Base-by-base conservation (phyloP, 495 filamentous ascomycete genomes). In the Xylaria nigripes region DNA sequence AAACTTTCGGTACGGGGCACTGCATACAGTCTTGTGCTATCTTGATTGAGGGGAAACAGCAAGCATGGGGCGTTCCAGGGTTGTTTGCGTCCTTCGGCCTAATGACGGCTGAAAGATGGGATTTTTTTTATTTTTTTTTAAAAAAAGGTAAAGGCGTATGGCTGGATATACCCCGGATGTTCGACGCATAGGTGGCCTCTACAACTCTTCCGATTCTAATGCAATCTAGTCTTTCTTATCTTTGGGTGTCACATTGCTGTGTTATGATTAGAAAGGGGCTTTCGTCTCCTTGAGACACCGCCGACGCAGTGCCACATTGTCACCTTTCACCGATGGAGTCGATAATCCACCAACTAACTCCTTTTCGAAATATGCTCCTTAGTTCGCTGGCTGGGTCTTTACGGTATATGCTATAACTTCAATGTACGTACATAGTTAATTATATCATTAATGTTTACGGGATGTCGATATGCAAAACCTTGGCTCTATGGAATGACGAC, bases 131-230 rank as follows among this genome's bases (percentile, higher is more conserved):
- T n/a, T n/a, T n/a, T n/a, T n/a, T n/a, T n/a, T n/a, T n/a, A n/a
- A n/a, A n/a, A n/a, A n/a, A n/a, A n/a, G 32, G 32, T 12, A 43
- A 54, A 46, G 51, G 51, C 34, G 51, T 34, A 48, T 38, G 18
- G 34, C 34, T 47, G 51, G 45, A 54, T 54, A 54, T 54, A 54
- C 51, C 51, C 51, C 51, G 32, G 19, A 30, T 25, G 25, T 29
- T 40, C 23, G 29, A 41, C 45, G 50, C 25, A 45, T 51, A 45
- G 38, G 25, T 16, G 38, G 21, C n/a, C 21, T 41, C 18, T 43
- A 21, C 32, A n/a, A 40, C n/a, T n/a, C n/a, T n/a, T 42, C 3
- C 48, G 15, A 51, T 18, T 12, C 36, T 7, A 13, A 24, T 23
- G 19, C 10, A 36, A 2, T 12, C 9, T 3, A 29, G 25, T 29